Evolutionary conservation across 2,329 filamentous ascomycete species (phyloP).

Genomic region (Penicillium thymicola): DNA sequence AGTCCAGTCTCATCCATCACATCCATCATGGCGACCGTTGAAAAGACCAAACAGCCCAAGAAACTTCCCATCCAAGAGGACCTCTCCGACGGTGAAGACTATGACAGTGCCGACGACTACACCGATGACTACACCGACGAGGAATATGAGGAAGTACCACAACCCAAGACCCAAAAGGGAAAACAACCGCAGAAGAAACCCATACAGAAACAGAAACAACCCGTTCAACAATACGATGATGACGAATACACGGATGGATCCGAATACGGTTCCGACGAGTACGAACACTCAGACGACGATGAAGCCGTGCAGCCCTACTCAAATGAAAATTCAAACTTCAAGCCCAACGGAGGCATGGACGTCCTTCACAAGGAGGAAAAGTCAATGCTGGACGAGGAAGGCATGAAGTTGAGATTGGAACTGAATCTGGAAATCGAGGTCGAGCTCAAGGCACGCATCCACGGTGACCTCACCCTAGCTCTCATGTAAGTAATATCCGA

Average conservation of each 20-base stretch:
- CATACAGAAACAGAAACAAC: conserved; percentile 19
- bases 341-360: conserved; percentile 27
- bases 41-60: conserved; percentile 29
- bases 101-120: conserved; percentile 32
- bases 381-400: conserved; percentile 34
- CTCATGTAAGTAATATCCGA: conserved; percentile 39
- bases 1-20: neutral
- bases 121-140: conserved; percentile 31
- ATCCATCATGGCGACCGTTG: conserved; percentile 28
- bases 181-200: conserved; percentile 8
- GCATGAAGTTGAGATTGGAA: conserved; percentile 56
- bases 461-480: conserved; percentile 60
- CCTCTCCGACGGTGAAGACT: conserved; percentile 27
- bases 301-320: conserved; percentile 28
- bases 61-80: conserved; percentile 27
- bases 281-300: conserved; percentile 25
- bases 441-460: conserved; percentile 63
- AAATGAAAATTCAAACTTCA: conserved; percentile 24
- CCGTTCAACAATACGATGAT: conserved; percentile 19
- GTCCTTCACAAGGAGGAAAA: conserved; percentile 30
- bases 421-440: conserved; percentile 62
- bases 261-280: conserved; percentile 33
- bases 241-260: conserved; percentile 31
- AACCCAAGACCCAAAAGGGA: conserved; percentile 11
- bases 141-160: conserved; percentile 16